These are phyloP conservation scores for Dissophora globulifera DNA, from an alignment of 192 early-diverging fungal species.

Conservation along the genomic window DNA sequence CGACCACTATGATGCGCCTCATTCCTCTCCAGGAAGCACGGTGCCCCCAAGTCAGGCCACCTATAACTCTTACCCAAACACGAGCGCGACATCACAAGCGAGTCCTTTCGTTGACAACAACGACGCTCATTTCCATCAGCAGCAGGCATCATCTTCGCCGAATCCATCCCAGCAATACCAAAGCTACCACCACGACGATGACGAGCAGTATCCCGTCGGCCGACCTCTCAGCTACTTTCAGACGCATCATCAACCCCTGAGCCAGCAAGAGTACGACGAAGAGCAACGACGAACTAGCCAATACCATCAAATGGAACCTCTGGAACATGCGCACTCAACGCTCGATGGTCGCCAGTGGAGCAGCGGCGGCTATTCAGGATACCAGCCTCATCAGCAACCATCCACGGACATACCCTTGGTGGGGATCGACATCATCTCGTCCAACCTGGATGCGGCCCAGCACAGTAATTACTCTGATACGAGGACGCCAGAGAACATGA, in stretches of 20 bases:
- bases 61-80: neutral
- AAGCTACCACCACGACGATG: conserved; percentile 8
- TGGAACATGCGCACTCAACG: conserved; percentile 30
- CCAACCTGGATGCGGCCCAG: conserved; percentile 28
- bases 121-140: conserved; percentile 4
- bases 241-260: conserved; percentile 47
- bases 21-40: neutral
- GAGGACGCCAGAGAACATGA: conserved; percentile 29
- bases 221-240: conserved; percentile 51
- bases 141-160: neutral
- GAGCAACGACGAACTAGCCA: conserved; percentile 25
- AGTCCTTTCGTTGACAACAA: neutral
- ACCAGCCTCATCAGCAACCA: conserved; percentile 21
- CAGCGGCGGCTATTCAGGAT: conserved; percentile 36
- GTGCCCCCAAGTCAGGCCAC: conserved; percentile 7
- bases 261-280: conserved; percentile 47
- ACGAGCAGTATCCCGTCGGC: conserved; percentile 41
- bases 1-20: neutral
- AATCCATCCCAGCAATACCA: neutral
- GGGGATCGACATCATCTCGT: conserved; percentile 44
- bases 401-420: conserved; percentile 40
- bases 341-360: conserved; percentile 36
- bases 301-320: conserved; percentile 32
- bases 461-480: conserved; percentile 37
- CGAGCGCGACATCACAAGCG: neutral